These are phyloP conservation scores for Tolypocladium tundrense DNA, from an alignment of 2,329 filamentous ascomycete species.

Conservation along the genomic window DNA sequence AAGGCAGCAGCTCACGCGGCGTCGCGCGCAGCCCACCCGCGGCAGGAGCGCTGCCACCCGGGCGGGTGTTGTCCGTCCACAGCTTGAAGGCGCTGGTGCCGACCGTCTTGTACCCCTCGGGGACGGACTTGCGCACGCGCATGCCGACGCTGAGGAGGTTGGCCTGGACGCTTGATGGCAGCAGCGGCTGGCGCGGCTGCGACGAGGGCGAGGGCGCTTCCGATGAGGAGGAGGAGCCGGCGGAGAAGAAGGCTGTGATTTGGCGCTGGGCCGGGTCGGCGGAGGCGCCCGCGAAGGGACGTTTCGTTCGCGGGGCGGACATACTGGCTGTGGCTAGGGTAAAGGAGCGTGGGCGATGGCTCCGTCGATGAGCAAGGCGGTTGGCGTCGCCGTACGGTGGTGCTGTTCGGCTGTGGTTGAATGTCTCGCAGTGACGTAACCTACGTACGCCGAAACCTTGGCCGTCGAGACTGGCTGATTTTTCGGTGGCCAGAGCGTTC, in stretches of 20 bases:
- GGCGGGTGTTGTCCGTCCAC: slow-evolving; percentile 29
- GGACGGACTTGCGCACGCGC: slow-evolving; percentile 85
- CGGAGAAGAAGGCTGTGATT: slow-evolving; percentile 53
- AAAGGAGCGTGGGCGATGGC: neutral
- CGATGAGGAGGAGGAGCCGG: slow-evolving; percentile 21
- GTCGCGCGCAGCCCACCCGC: slow-evolving; percentile 11
- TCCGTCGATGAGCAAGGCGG: neutral
- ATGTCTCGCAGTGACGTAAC: neutral
- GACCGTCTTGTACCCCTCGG: slow-evolving; percentile 83
- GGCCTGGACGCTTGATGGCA: slow-evolving; percentile 61
- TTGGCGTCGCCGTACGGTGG: neutral
- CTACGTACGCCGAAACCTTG: neutral
- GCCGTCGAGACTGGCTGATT: neutral
- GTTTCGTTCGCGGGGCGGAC: slow-evolving; percentile 47
- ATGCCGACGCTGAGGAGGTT: slow-evolving; percentile 88
- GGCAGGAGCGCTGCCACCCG: neutral
- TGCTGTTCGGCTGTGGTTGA: neutral
- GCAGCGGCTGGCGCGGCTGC: slow-evolving; percentile 28
- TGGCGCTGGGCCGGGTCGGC: slow-evolving; percentile 49
- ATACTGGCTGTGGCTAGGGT: slow-evolving; percentile 19
- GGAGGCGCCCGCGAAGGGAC: slow-evolving; percentile 49
- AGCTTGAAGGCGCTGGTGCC: slow-evolving; percentile 39
- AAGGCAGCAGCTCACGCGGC: slow-evolving; percentile 60
- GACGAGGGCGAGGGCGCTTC: slow-evolving; percentile 23
- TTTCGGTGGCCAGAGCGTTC: neutral